Evolutionary conservation across 306 rosid genomes (phyloP).

Genomic region (Castanea crenata): DNA sequence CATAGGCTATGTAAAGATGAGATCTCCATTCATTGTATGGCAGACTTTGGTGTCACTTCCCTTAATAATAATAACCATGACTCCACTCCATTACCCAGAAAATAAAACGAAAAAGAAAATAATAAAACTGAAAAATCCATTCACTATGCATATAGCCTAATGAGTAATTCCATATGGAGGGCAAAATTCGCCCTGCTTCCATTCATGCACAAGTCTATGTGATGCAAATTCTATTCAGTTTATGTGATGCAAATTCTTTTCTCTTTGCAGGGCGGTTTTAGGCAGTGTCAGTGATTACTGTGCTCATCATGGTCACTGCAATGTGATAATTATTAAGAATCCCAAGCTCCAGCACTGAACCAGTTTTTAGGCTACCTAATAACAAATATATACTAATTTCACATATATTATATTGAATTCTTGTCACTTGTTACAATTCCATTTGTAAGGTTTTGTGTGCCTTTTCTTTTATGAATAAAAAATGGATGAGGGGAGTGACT

Average conservation of each 20-base stretch:
- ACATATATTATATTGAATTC: neutral
- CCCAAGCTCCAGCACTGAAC: constrained; percentile 3
- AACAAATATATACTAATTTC: neutral
- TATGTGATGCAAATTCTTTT: neutral
- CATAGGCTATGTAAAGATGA: too few relatives aligned
- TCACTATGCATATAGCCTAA: too few relatives aligned
- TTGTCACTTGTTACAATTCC: neutral
- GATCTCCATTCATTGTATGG: too few relatives aligned
- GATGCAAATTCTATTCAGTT: neutral
- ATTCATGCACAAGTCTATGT: too few relatives aligned
- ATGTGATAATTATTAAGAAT: constrained; percentile 33
- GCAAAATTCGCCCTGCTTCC: too few relatives aligned
- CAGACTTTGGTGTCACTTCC: too few relatives aligned
- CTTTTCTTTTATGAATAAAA: neutral
- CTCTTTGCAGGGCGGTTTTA: constrained; percentile 22
- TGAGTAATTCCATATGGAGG: too few relatives aligned
- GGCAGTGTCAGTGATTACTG: constrained; percentile 38
- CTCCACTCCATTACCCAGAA: too few relatives aligned
- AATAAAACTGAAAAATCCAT: too few relatives aligned
- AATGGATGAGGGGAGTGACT: too few relatives aligned
- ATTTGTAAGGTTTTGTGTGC: neutral
- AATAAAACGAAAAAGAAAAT: too few relatives aligned
- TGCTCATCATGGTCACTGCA: constrained; percentile 36
- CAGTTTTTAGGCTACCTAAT: neutral
- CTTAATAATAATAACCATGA: too few relatives aligned